phyloP scores from a whole-genome alignment of 73 alveolate genomes.

The Uronychia setigera region DNA sequence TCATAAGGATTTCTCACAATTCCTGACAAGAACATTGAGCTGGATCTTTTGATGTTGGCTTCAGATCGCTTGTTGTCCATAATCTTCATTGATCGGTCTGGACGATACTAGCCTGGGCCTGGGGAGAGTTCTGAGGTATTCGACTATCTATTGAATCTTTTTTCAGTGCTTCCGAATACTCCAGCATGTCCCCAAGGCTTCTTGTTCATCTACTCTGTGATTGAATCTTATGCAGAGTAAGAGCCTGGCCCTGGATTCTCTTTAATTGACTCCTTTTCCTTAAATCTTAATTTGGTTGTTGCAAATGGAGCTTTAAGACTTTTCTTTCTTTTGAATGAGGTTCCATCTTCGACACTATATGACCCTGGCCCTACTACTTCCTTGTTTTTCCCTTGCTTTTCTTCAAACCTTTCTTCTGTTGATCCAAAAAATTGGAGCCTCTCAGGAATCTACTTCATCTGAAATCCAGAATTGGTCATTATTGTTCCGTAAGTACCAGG shows the following conservation, averaged over 20 bases:
- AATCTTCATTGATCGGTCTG: constrained; percentile 32
- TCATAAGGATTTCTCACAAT: constrained; percentile 38
- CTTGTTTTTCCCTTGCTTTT: background rate
- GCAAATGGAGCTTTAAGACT: constrained; percentile 32
- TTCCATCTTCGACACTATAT: background rate
- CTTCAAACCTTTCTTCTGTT: constrained; percentile 68
- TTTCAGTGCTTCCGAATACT: constrained; percentile 74
- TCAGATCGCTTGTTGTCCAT: constrained; percentile 22
- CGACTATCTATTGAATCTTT: constrained; percentile 42
- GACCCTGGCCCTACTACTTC: constrained; percentile 37
- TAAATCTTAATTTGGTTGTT: constrained; percentile 29
- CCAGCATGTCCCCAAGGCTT: constrained; percentile 81
- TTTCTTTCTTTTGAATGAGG: background rate
- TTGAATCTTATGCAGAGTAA: constrained; percentile 26
- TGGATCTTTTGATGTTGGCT: constrained; percentile 28
- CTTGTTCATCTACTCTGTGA: constrained; percentile 44
- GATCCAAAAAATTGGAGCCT: constrained; percentile 73
- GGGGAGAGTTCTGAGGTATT: constrained; percentile 33
- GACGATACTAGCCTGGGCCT: constrained; percentile 74
- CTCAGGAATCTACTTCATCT: constrained; percentile 8
- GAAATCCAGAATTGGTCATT: background rate
- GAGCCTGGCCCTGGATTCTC: constrained; percentile 78
- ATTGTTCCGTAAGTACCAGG: background rate
- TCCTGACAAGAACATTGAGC: constrained; percentile 37
- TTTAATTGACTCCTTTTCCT: background rate